Conservation (phyloP, 345 rosid species). For the Brassica napus region Da-Ae NC_063450.1:12860501-12861000, state of each 20-base stretch:
- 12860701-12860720: background rate
- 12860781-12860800: background rate
- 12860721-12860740: background rate
- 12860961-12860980: no score
- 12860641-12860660: no score
- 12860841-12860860: background rate
- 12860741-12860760: background rate
- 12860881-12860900: no score
- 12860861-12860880: background rate
- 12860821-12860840: background rate
- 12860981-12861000: no score
- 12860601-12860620: no score
- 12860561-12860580: background rate
- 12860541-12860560: no score
- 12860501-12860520: no score
- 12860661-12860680: background rate
- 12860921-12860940: no score
- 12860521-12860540: no score
- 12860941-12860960: no score
- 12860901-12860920: background rate
- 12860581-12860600: background rate
- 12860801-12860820: background rate
- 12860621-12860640: no score
- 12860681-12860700: background rate
- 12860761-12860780: background rate